phyloP scores from a whole-genome alignment of 495 filamentous ascomycete species.

The Tuber indicum region DNA sequence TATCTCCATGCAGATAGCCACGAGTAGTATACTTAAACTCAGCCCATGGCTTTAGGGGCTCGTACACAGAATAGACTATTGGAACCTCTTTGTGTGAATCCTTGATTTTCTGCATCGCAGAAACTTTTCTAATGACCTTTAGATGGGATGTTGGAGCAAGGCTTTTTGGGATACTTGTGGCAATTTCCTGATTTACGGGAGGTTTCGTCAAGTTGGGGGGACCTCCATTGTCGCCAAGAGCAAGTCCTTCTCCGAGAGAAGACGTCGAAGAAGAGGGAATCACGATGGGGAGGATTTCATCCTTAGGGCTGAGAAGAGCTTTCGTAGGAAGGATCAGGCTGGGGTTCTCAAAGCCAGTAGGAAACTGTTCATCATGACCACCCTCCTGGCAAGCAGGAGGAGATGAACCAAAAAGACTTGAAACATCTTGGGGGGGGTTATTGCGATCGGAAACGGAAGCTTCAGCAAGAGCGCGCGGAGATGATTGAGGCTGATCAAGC shows the following conservation, averaged over 20 bases:
- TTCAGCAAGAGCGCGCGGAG: background rate
- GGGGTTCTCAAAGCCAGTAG: background rate
- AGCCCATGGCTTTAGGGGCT: constrained; percentile 18
- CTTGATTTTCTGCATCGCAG: background rate
- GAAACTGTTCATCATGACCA: background rate
- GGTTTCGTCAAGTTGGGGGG: background rate
- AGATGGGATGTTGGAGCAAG: background rate
- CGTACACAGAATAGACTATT: constrained; percentile 18
- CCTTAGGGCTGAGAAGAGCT: background rate
- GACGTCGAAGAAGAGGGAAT: background rate
- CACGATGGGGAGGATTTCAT: background rate
- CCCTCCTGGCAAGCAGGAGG: background rate
- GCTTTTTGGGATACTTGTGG: background rate
- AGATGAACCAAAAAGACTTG: background rate
- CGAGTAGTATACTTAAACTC: constrained; percentile 16
- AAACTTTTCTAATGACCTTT: background rate
- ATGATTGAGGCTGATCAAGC: background rate
- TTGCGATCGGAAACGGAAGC: background rate
- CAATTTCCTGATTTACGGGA: background rate
- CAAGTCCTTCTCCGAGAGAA: background rate
- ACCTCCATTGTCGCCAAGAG: background rate
- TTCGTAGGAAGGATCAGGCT: background rate
- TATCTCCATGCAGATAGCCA: constrained; percentile 19
- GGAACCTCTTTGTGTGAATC: background rate
- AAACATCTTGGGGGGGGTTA: background rate